A percentile compares a stretch with the other conserved stretches of the same genome.
These are phyloP conservation scores for Bruguiera parviflora DNA, from an alignment of 345 rosid genomes.

Conservation along the genomic window DNA sequence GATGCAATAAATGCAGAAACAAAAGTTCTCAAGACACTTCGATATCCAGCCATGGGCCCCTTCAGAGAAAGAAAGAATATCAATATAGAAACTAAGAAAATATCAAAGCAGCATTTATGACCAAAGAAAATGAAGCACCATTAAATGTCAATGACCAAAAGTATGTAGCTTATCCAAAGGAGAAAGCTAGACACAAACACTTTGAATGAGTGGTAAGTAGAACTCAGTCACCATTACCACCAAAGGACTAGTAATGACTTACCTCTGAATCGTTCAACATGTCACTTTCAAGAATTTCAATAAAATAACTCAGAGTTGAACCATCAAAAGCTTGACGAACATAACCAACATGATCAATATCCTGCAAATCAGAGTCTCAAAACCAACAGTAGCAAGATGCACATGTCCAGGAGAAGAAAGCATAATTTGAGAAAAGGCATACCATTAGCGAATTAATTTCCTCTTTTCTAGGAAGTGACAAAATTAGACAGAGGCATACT, in stretches of 20 bases:
- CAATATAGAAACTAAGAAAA: not conserved
- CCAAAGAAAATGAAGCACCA: not conserved
- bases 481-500: conserved; percentile 76
- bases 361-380: conserved; percentile 42
- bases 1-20: conserved; percentile 93
- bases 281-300: conserved; percentile 67
- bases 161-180: not conserved
- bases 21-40: conserved; percentile 80
- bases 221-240: conserved; percentile 11
- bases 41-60: conserved; percentile 79
- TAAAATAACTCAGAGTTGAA: conserved; percentile 62
- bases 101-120: not conserved
- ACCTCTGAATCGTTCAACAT: conserved; percentile 68
- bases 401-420: conserved; percentile 15
- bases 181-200: conserved; percentile 9
- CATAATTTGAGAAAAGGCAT: conserved; percentile 20
- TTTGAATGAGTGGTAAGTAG: not conserved
- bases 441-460: conserved; percentile 60
- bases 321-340: conserved; percentile 87
- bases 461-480: conserved; percentile 74
- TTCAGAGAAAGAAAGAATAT: conserved; percentile 22
- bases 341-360: conserved; percentile 79
- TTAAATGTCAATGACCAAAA: too few relatives aligned
- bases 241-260: conserved; percentile 32
- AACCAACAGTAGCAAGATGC: conserved; percentile 5